phyloP scores from a whole-genome alignment of 2,329 filamentous ascomycete species.

The Elsinoe batatas region DNA sequence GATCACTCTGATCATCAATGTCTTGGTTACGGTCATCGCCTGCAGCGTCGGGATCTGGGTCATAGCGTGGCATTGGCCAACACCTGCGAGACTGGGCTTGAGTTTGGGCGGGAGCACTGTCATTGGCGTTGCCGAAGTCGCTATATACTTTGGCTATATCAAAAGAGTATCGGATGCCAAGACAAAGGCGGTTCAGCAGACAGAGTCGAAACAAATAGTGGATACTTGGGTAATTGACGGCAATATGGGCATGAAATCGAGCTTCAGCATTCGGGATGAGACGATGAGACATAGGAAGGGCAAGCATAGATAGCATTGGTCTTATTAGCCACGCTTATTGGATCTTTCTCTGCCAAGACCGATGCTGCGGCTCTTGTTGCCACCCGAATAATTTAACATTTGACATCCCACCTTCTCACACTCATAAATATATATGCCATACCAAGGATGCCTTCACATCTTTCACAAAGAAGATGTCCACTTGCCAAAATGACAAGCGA shows the following conservation, averaged over 20 bases:
- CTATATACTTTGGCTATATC: slow-evolving; percentile 65
- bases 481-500: slow-evolving; percentile 15
- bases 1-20: slow-evolving; percentile 76
- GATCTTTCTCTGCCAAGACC: no score
- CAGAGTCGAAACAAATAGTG: slow-evolving; percentile 59
- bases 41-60: slow-evolving; percentile 70
- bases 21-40: slow-evolving; percentile 75
- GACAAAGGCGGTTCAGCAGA: slow-evolving; percentile 47
- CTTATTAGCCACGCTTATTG: neutral
- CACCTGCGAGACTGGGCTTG: slow-evolving; percentile 58
- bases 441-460: no score
- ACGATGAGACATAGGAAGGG: slow-evolving; percentile 34
- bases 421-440: no score
- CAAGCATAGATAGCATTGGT: slow-evolving; percentile 31
- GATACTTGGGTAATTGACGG: slow-evolving; percentile 56
- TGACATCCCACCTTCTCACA: no score
- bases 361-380: no score
- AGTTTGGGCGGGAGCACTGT: slow-evolving; percentile 60
- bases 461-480: neutral
- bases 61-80: slow-evolving; percentile 65
- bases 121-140: slow-evolving; percentile 67
- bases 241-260: neutral
- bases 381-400: no score
- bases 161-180: slow-evolving; percentile 62
- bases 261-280: slow-evolving; percentile 19